Percentiles rank a stretch among this genome's conserved stretches.
phyloP scores from a whole-genome alignment of 306 rosid genomes.

The Cucumis melo region DNA sequence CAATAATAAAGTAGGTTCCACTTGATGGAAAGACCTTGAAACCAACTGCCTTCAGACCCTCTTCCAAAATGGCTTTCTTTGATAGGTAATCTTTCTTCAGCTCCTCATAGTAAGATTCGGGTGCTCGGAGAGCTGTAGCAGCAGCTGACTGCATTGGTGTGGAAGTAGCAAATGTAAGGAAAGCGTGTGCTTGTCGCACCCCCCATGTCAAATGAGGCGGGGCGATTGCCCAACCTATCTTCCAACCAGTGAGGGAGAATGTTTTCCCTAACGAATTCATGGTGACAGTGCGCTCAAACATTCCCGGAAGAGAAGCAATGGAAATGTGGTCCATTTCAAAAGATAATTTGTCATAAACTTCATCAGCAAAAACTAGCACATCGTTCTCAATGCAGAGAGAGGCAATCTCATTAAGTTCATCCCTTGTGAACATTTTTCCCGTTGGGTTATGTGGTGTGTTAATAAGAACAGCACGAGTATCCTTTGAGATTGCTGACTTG shows the following conservation, averaged over 20 bases:
- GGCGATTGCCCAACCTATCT: conserved; percentile 84
- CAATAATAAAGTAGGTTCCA: conserved; percentile 86
- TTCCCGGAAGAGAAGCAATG: conserved; percentile 71
- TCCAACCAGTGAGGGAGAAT: conserved; percentile 90
- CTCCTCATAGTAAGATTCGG: conserved; percentile 64
- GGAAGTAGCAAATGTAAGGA: conserved; percentile 63
- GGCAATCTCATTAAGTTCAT: conserved; percentile 53
- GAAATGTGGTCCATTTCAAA: conserved; percentile 90
- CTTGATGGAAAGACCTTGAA: conserved; percentile 75
- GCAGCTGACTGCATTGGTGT: conserved; percentile 90
- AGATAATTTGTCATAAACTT: conserved; percentile 82
- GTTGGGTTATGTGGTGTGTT: conserved; percentile 86
- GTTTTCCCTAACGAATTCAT: conserved; percentile 88
- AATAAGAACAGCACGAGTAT: conserved; percentile 64
- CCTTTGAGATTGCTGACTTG: conserved; percentile 44
- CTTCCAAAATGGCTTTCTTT: conserved; percentile 70
- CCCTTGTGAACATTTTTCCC: conserved; percentile 72
- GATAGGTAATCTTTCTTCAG: conserved; percentile 60
- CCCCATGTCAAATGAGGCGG: conserved; percentile 81
- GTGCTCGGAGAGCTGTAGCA: conserved; percentile 82
- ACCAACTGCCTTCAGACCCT: conserved; percentile 73
- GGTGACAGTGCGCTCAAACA: conserved; percentile 78
- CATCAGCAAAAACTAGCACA: conserved; percentile 67
- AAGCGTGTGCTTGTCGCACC: conserved; percentile 61
- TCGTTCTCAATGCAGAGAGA: conserved; percentile 84